These are phyloP conservation scores for Colletotrichum simmondsii DNA, from an alignment of 2,329 filamentous ascomycete genomes.

Conservation along the genomic window DNA sequence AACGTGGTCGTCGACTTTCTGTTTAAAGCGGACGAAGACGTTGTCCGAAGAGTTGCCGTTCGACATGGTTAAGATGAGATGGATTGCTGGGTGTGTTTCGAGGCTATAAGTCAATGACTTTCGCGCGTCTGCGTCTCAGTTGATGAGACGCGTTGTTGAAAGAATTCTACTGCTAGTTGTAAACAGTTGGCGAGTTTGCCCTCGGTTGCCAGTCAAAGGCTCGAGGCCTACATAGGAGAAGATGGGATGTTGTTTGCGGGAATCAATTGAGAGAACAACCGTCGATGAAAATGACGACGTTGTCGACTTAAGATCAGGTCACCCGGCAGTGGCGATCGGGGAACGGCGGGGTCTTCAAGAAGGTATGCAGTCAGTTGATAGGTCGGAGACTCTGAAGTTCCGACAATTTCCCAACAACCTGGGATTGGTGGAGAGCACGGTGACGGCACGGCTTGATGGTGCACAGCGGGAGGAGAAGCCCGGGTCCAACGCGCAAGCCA, in stretches of 20 bases:
- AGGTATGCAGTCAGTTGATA: conserved; percentile 1
- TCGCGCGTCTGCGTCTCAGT: conserved; percentile 23
- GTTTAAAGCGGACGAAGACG: conserved; percentile 53
- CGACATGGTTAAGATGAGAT: conserved; percentile 20
- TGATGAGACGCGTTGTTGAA: conserved; percentile 8
- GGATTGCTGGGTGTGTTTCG: not conserved
- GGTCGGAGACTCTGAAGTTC: conserved; percentile 29
- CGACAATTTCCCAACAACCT: conserved; percentile 6
- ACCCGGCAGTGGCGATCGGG: conserved; percentile 22
- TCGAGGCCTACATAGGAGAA: conserved; percentile 26
- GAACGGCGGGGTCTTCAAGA: conserved; percentile 1
- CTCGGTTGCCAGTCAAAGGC: conserved; percentile 20
- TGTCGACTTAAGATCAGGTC: conserved; percentile 15
- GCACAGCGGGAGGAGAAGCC: not conserved
- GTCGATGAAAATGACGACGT: conserved; percentile 17
- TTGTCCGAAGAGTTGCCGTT: conserved; percentile 39
- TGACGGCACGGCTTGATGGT: not conserved
- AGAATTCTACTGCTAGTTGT: not conserved
- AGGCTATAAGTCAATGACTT: not conserved
- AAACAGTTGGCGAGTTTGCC: conserved; percentile 24
- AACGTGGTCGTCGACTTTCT: conserved; percentile 52
- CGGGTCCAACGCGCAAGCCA: not conserved
- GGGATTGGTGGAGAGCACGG: conserved; percentile 12
- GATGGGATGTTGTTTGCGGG: not conserved
- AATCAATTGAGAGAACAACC: not conserved